Evolutionary conservation across 108 stramenopile genomes (phyloP), one percentile per base, ranked within the genome.

Genomic region (Pseudonitzschia multiseries): DNA sequence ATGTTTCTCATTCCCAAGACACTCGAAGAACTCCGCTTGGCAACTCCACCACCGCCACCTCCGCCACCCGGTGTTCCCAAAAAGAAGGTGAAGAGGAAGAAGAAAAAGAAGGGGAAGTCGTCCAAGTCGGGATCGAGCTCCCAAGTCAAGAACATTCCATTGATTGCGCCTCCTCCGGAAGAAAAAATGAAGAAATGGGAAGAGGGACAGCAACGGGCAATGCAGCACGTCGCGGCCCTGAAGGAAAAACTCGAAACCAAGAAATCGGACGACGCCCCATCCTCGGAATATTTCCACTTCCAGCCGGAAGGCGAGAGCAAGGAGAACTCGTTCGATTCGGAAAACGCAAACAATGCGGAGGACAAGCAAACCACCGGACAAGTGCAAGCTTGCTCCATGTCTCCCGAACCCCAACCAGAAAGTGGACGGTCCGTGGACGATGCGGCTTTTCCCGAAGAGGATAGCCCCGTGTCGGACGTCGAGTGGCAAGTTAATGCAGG

Each of bases 151-250:
- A 59, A 59, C 24, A 56, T 84, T 36, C 76, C 83, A 24, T 60
- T 77, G 0, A 27, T 90, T 68, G 69, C 87, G 12, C 89, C 89
- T 21, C 84, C 86, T 24, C 86, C 87, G 14, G 78, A 78, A 42
- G 89, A 86, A 36, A 90, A 88, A 60, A 36, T 90, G 20, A 78
- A 74, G 50, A 80, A 83, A 51, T 90, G 86, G 87, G 81, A 85
- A 69, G 79, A 81, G 57, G 70, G 67, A 20, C 84, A 82, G 56
- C 56, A 41, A 24, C 29, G 51, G 8, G 67, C 75, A 8, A 56
- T 41, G n/a, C 48, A 68, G 8, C 64, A 72, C 43, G 54, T 75
- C 20, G 71, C 53, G 8, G 57, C 68, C 52, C 42, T 70, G 56
- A 71, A 67, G 52, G 72, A 67, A 67, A 31, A 29, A 40, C 61